Evolutionary conservation across 2,329 filamentous ascomycete species (phyloP).

Genomic region (Piedraia hortae): DNA sequence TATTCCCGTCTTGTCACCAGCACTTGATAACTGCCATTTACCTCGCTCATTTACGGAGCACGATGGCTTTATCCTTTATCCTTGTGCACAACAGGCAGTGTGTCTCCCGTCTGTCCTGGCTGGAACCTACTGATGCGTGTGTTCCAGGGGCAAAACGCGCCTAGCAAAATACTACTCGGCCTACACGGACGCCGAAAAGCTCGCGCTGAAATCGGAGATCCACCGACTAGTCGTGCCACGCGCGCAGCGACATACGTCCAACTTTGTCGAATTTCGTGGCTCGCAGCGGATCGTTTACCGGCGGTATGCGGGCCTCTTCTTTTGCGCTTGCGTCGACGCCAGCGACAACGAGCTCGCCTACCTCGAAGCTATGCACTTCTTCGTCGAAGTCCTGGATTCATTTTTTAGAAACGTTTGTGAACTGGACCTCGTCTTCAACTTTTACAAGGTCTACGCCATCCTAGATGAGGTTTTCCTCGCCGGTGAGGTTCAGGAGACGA

Average conservation of each 20-base stretch:
- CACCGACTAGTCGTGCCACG: conserved; percentile 92
- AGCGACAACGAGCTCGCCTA: conserved; percentile 97
- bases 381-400: conserved; percentile 91
- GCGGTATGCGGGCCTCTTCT: conserved; percentile 91
- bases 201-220: conserved; percentile 97
- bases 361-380: conserved; percentile 95
- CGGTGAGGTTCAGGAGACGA: conserved; percentile 95
- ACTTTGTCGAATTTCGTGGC: conserved; percentile 87
- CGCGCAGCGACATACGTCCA: conserved; percentile 98
- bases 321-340: conserved; percentile 95
- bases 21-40: no score
- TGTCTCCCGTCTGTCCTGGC: no score
- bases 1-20: no score
- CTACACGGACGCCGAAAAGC: conserved; percentile 96
- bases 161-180: conserved; percentile 97
- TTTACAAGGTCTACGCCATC: conserved; percentile 80
- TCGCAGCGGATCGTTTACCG: conserved; percentile 86
- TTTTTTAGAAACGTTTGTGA: conserved; percentile 99
- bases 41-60: no score
- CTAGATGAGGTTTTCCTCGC: conserved; percentile 94
- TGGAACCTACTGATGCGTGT: no score
- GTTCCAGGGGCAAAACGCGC: conserved; percentile 76
- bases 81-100: conserved; percentile 76
- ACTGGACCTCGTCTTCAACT: conserved; percentile 59
- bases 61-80: conserved; percentile 55